phyloP scores from a whole-genome alignment of 371 early-diverging fungal genomes.

The Mortierella sp. region DNA sequence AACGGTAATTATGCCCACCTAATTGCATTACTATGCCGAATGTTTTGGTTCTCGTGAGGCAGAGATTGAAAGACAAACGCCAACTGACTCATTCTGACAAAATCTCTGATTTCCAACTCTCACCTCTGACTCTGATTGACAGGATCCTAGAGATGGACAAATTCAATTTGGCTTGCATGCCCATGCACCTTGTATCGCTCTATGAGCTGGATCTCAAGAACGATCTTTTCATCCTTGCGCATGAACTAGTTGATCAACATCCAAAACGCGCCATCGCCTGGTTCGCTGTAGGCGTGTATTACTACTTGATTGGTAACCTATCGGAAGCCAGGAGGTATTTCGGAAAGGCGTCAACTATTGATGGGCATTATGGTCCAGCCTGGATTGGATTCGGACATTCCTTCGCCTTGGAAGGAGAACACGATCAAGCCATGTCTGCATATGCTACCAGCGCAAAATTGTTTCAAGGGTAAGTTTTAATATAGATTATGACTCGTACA shows the following conservation, averaged over 20 bases:
- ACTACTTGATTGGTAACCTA: constrained; percentile 69
- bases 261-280: constrained; percentile 69
- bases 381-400: constrained; percentile 89
- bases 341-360: constrained; percentile 70
- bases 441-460: constrained; percentile 73
- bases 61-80: neutral
- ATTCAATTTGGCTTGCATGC: constrained; percentile 68
- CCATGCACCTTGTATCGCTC: constrained; percentile 73
- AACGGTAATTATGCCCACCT: constrained; percentile 54
- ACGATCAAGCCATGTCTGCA: constrained; percentile 83
- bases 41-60: neutral
- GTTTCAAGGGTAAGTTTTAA: constrained; percentile 72
- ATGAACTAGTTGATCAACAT: constrained; percentile 68
- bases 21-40: neutral
- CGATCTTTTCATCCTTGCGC: constrained; percentile 74
- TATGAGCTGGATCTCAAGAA: constrained; percentile 70
- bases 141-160: constrained; percentile 74
- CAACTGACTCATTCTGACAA: neutral
- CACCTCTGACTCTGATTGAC: too few species aligned
- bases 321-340: constrained; percentile 74
- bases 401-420: constrained; percentile 80
- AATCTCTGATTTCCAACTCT: neutral
- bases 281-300: constrained; percentile 85
- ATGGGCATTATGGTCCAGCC: constrained; percentile 72
- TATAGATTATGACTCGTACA: neutral